Percentiles rank a stretch among this genome's conserved stretches.
Conservation (phyloP, 352 stramenopile genomes). For the Phytophthora capsici region DNA sequence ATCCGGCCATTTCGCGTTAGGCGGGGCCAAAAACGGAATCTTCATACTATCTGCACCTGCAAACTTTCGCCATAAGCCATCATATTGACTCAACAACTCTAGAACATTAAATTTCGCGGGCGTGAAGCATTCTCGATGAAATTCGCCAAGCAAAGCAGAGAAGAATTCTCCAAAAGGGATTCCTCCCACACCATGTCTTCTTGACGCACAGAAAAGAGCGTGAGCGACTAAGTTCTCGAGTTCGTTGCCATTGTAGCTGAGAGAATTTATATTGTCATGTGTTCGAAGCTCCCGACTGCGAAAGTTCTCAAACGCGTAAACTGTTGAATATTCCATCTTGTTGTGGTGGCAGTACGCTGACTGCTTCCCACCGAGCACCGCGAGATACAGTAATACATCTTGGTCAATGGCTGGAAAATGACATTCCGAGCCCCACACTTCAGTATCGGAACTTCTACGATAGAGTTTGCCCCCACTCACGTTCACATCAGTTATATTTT, state of each 20-base stretch:
- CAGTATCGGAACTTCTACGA: too few species aligned
- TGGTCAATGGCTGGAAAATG: too few species aligned
- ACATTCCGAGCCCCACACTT: too few species aligned
- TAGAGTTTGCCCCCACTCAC: too few species aligned
- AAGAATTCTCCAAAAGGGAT: conserved; percentile 6
- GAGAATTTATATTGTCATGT: neutral
- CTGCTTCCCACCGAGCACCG: conserved; percentile 12
- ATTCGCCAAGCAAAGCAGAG: conserved; percentile 4
- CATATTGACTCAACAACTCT: conserved; percentile 1
- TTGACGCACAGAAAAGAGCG: neutral
- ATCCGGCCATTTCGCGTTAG: conserved; percentile 10
- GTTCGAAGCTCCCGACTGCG: neutral
- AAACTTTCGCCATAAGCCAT: neutral
- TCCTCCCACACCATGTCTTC: conserved; percentile 6
- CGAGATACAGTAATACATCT: too few species aligned
- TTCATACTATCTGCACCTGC: neutral
- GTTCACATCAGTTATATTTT: too few species aligned
- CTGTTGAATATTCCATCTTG: neutral
- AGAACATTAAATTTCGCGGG: neutral
- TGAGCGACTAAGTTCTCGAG: conserved; percentile 6
- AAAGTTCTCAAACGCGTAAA: neutral
- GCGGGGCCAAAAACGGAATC: conserved; percentile 11
- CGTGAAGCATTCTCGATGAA: neutral
- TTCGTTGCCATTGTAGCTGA: neutral
- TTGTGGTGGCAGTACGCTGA: conserved; percentile 3